Base-by-base conservation (phyloP, 352 stramenopile genomes). In the Halophytophthora polymorphica region DNA sequence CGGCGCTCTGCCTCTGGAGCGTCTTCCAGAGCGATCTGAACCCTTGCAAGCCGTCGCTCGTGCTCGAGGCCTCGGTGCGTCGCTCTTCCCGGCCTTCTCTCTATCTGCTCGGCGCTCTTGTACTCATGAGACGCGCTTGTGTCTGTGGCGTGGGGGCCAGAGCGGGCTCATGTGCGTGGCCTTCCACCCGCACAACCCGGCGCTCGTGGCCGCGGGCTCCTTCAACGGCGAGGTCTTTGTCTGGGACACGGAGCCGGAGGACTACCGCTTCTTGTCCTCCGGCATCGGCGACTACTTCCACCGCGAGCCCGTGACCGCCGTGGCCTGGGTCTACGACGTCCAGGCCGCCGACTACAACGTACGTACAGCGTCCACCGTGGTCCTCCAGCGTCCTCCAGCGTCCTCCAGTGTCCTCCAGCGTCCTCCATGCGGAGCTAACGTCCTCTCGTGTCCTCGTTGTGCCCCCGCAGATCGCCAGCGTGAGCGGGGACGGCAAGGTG, bases 281-380 rank as follows among this genome's bases (percentile, higher is more conserved):
- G 73, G 76, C 6, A 95, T 96, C 18, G 83, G 83, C n/a, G 87
- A 96, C 50, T 91, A 93, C 52, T 94, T 90, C 53, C 87, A 95
- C 54, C 74, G 85, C 34, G 84, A 96, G 53, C 86, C 86, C 1
- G 77, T 96, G 13, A 87, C 84, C 19, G 84, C 89, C 51, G 74
- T 95, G 25, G 64, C 76, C 6, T 95, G 81, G 69, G 76, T 95
- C 28, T 93, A 87, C 42, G 79, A 93, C 41, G 64, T 83, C 28
- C 73, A 76, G 51, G 68, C 61, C n/a, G 64, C 66, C 11, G 75
- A 93, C 19, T 90, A 93, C 64, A 88, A 90, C 45, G 75, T 87
- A 61, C 28, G 56, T 41, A 17, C 22, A 8, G 15, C 15, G 13
- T 43, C 8, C 1, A 10, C 10, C 0, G 18, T 19, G 28, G 8